phyloP scores from a whole-genome alignment of 176 grass and related monocot species.

The Raddia distichophylla region DNA sequence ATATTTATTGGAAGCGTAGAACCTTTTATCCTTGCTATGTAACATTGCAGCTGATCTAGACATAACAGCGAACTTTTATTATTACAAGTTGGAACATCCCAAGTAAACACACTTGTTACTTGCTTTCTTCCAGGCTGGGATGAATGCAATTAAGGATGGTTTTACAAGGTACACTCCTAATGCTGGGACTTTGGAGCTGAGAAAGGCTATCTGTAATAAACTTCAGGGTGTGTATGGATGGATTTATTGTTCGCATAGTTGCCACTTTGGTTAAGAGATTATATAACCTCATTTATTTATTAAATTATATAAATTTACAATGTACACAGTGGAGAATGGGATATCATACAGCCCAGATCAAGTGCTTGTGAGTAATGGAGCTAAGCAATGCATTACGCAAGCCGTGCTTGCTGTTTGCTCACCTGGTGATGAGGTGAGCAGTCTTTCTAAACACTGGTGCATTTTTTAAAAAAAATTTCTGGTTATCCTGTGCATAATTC shows the following conservation, averaged over 20 bases:
- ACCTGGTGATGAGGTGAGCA: conserved; percentile 65
- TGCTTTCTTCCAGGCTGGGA: conserved; percentile 46
- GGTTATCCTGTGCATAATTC: neutral
- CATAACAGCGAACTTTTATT: neutral
- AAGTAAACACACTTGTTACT: conserved; percentile 3
- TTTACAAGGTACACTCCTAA: conserved; percentile 68
- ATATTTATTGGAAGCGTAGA: neutral
- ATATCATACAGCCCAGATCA: conserved; percentile 59
- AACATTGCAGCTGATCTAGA: neutral
- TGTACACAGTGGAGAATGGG: conserved; percentile 66
- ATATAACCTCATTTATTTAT: neutral
- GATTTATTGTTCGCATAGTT: neutral
- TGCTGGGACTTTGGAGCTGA: conserved; percentile 65
- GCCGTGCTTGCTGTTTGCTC: conserved; percentile 68
- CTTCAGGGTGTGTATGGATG: conserved; percentile 30
- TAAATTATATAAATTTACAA: neutral
- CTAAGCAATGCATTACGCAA: conserved; percentile 64
- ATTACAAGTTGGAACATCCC: neutral
- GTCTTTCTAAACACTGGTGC: neutral
- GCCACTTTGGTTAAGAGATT: neutral
- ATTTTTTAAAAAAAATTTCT: neutral
- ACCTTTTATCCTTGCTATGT: neutral
- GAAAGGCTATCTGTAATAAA: conserved; percentile 73
- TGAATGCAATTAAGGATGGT: conserved; percentile 59
- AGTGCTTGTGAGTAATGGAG: conserved; percentile 69